phyloP scores from a whole-genome alignment of 2,329 filamentous ascomycete species.

The Diaporthe citriasiana region DNA sequence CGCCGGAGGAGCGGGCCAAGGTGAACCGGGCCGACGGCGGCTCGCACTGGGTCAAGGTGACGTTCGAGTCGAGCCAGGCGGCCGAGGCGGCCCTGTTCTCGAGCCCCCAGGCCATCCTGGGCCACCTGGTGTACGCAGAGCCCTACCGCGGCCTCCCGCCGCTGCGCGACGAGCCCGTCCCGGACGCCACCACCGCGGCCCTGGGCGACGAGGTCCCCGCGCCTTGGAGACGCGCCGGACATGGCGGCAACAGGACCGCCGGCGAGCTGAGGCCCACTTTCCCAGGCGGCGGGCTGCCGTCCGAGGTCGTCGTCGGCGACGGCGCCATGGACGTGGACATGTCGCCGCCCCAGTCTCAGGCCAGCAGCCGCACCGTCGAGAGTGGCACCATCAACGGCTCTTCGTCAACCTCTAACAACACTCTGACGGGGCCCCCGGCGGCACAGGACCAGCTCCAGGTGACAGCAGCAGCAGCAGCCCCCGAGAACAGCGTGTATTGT shows the following conservation, averaged over 20 bases:
- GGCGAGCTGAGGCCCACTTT: constrained; percentile 53
- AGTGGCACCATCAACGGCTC: constrained; percentile 64
- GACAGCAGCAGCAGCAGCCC: constrained; percentile 1
- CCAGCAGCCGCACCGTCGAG: constrained; percentile 71
- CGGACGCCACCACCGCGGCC: constrained; percentile 61
- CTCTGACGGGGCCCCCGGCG: constrained; percentile 47
- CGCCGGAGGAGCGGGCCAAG: constrained; percentile 79
- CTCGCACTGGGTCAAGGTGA: constrained; percentile 92
- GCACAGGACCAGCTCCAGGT: constrained; percentile 45
- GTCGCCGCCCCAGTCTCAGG: constrained; percentile 60
- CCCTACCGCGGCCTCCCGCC: constrained; percentile 76
- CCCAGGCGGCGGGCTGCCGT: constrained; percentile 52
- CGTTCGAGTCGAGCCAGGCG: constrained; percentile 80
- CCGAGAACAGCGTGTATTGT: constrained; percentile 63
- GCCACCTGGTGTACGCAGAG: constrained; percentile 79
- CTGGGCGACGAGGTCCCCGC: constrained; percentile 45
- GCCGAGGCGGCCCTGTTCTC: constrained; percentile 78
- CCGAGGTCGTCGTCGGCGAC: constrained; percentile 40
- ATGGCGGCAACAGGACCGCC: constrained; percentile 42
- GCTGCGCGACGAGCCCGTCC: constrained; percentile 73
- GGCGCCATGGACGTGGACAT: constrained; percentile 52
- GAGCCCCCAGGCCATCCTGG: constrained; percentile 80
- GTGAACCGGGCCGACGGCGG: constrained; percentile 87
- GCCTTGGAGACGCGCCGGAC: constrained; percentile 44
- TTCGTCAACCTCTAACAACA: constrained; percentile 62